Evolutionary conservation across 306 rosid genomes (phyloP).

Genomic region (Casuarina cunninghamiana): DNA sequence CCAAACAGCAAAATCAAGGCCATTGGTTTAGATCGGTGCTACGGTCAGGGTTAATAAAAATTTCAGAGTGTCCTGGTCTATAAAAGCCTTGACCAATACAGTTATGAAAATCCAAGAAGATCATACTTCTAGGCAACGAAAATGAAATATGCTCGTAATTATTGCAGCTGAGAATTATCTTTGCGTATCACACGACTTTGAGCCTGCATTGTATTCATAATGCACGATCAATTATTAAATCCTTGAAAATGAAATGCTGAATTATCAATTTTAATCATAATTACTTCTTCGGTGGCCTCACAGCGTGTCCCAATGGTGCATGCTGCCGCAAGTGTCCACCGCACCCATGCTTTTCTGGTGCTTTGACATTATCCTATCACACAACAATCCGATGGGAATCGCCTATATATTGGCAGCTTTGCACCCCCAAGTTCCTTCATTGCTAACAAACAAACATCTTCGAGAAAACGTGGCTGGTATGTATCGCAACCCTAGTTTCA

Average conservation of each 20-base stretch:
- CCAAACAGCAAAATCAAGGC: too few species aligned
- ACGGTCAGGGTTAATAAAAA: too few species aligned
- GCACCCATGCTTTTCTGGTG: constrained; percentile 2
- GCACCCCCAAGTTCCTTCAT: neutral
- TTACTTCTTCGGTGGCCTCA: constrained; percentile 3
- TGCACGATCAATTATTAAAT: neutral
- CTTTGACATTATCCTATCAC: neutral
- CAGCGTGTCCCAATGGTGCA: neutral
- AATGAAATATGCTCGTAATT: neutral
- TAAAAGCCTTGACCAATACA: neutral
- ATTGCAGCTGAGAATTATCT: neutral
- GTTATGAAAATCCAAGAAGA: neutral
- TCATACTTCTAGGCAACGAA: neutral
- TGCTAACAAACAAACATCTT: neutral
- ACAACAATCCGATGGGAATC: neutral
- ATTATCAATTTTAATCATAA: constrained; percentile 4
- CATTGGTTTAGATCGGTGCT: too few species aligned
- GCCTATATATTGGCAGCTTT: neutral
- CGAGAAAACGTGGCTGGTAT: neutral
- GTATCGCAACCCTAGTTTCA: neutral
- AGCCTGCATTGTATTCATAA: neutral
- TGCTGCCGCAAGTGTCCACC: constrained; percentile 4
- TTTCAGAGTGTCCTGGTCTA: too few species aligned
- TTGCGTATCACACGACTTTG: neutral
- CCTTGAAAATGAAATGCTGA: neutral